Conservation (phyloP, 2,329 filamentous ascomycete genomes). For the Penicillium fuscoglaucum region DNA sequence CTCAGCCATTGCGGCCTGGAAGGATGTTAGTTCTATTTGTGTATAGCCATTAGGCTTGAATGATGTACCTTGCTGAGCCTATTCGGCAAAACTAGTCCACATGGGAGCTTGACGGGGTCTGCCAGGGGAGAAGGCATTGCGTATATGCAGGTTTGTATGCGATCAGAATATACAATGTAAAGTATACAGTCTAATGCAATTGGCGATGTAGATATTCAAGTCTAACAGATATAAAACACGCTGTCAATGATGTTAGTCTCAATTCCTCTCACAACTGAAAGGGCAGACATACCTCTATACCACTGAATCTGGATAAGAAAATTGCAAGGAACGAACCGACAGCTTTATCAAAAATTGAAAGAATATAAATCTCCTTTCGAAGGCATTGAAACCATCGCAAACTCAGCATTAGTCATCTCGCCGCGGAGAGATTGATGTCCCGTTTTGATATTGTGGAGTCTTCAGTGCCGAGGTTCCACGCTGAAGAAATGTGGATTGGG, state of each 20-base stretch:
- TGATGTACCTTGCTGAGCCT: constrained; percentile 48
- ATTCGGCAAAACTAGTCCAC: constrained; percentile 58
- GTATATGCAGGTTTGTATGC: not conserved
- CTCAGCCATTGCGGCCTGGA: constrained; percentile 47
- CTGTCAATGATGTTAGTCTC: not conserved
- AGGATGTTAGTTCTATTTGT: constrained; percentile 9
- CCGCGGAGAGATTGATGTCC: constrained; percentile 20
- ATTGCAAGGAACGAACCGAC: not conserved
- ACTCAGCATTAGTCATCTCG: not conserved
- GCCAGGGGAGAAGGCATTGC: constrained; percentile 33
- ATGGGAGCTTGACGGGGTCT: constrained; percentile 53
- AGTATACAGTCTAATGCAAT: not conserved
- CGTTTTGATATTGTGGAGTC: not conserved
- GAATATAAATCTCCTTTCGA: not conserved
- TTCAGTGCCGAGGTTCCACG: not conserved
- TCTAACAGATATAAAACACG: not conserved
- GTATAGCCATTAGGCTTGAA: not conserved
- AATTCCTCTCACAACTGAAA: not conserved
- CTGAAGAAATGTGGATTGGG: not conserved
- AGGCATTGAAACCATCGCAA: too few species aligned
- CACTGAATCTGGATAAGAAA: not conserved
- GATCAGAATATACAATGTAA: not conserved
- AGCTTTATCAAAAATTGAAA: not conserved
- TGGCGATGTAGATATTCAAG: not conserved
- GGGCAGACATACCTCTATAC: not conserved